A percentile compares a stretch with the other conserved stretches of the same genome.
Conservation (phyloP, 208 protist species). For the Leptomonas seymouri region DNA sequence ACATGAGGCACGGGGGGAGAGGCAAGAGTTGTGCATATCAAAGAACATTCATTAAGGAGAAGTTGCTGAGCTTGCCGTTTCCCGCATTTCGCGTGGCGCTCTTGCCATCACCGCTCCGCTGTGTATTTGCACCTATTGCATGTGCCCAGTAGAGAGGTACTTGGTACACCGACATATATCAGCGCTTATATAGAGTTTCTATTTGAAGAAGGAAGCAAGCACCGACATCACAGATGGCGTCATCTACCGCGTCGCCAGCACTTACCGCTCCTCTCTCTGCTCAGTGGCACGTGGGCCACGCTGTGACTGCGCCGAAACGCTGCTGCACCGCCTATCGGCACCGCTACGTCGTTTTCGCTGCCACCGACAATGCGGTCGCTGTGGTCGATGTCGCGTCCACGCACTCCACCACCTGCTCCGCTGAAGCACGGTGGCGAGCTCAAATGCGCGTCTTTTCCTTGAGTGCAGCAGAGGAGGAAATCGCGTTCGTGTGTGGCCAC, state of each 20-base stretch:
- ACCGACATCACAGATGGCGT: not conserved
- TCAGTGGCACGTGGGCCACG: constrained; percentile 29
- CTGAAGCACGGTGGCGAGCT: constrained; percentile 17
- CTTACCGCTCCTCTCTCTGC: not conserved
- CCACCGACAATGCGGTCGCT: constrained; percentile 16
- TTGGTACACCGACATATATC: too few species aligned
- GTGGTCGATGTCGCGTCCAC: constrained; percentile 11
- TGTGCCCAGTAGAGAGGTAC: too few species aligned
- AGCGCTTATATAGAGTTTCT: too few species aligned
- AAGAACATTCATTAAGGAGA: too few species aligned
- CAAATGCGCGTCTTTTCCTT: constrained; percentile 27
- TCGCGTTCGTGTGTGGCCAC: constrained; percentile 68
- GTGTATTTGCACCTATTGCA: too few species aligned
- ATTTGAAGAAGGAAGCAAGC: not conserved
- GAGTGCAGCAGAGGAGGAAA: constrained; percentile 26
- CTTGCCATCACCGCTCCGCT: too few species aligned
- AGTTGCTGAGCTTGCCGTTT: too few species aligned
- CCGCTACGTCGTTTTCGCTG: constrained; percentile 32
- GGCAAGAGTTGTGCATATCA: too few species aligned
- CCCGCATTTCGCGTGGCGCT: too few species aligned
- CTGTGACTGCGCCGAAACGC: constrained; percentile 14
- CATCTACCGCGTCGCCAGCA: not conserved
- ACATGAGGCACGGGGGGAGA: too few species aligned
- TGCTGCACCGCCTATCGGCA: constrained; percentile 29
- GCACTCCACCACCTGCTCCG: not conserved